Percentiles rank a stretch among this genome's conserved stretches.
phyloP scores from a whole-genome alignment of 2,329 filamentous ascomycete genomes.

The Talaromyces pinophilus region DNA sequence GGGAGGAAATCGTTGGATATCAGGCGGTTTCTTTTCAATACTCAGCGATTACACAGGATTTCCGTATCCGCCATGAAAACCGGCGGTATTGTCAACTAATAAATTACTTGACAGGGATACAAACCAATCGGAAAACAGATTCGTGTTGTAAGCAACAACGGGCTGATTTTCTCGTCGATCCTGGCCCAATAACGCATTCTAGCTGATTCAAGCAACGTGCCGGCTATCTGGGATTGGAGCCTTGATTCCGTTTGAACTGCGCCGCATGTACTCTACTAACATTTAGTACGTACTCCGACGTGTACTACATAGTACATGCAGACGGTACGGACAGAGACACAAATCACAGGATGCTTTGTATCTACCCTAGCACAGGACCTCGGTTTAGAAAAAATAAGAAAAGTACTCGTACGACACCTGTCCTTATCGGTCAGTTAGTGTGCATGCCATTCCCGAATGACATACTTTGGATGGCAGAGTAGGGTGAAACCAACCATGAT shows the following conservation, averaged over 20 bases:
- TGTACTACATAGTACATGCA: too few relatives aligned
- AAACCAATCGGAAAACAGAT: conserved; percentile 15
- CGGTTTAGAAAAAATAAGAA: conserved; percentile 11
- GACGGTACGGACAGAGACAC: too few relatives aligned
- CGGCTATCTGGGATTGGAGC: conserved; percentile 7
- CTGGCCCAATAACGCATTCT: not conserved
- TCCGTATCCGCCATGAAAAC: conserved; percentile 15
- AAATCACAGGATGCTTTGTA: too few relatives aligned
- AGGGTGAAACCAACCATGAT: not conserved
- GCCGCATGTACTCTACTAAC: not conserved
- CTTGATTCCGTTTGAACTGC: conserved; percentile 3
- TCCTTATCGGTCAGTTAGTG: conserved; percentile 12
- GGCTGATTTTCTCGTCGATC: conserved; percentile 11
- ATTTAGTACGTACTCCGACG: not conserved
- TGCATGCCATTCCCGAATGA: not conserved
- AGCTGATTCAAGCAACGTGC: conserved; percentile 5
- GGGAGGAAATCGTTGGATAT: conserved; percentile 14
- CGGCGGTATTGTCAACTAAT: conserved; percentile 14
- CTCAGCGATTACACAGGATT: conserved; percentile 16
- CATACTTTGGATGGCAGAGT: conserved; percentile 9
- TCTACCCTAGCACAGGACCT: not conserved
- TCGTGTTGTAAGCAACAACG: not conserved
- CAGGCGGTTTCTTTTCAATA: conserved; percentile 16
- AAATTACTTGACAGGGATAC: conserved; percentile 13
- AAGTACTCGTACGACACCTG: conserved; percentile 8